Base-by-base conservation (phyloP, 495 filamentous ascomycete genomes). In the Aspergillus sclerotiicarbonarius region DNA sequence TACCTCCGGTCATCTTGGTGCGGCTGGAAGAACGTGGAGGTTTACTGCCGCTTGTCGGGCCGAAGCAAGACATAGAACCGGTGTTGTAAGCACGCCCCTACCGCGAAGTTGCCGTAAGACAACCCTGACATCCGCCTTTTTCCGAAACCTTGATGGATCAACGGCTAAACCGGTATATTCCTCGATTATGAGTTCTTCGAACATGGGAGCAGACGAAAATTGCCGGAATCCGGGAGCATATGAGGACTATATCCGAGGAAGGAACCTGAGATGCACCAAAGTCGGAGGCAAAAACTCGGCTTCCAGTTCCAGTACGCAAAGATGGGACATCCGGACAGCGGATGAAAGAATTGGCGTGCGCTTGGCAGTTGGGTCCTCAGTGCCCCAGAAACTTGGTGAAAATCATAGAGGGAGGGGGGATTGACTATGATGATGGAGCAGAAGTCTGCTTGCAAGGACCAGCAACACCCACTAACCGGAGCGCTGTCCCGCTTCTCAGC, bases 81-180 rank as follows among this genome's bases (percentile, higher is more conserved):
- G 44, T n/a, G 48, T 37, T 16, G 37, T 55, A 51, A 54, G 52
- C 58, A n/a, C 25, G 46, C 49, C 20, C n/a, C 21, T 41, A 33
- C 56, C 48, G 43, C 30, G 25, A 44, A 47, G 56, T 61, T 59
- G 39, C 57, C 63, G 59, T 63, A 47, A 16, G 30, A 51, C 6
- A 32, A 54, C 37, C 55, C 57, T 48, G 44, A 52, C 25, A 54
- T 55, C 63, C 62, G 68, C 61, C 59, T 68, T 68, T 68, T 68
- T 51, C 66, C 66, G 66, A 68, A 48, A 16, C 5, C 19, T 43
- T 52, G 20, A 53, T 35, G 46, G 53, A 45, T 31, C 48, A 47
- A 39, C 47, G 57, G 62, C 46, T 30, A 46, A 56, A 63, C 43
- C 56, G 64, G 58, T 45, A 52, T 39, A 35, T 43, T 50, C 54